phyloP scores from a whole-genome alignment of 1,139 yeast species.

The Kazachstania sp. region DNA sequence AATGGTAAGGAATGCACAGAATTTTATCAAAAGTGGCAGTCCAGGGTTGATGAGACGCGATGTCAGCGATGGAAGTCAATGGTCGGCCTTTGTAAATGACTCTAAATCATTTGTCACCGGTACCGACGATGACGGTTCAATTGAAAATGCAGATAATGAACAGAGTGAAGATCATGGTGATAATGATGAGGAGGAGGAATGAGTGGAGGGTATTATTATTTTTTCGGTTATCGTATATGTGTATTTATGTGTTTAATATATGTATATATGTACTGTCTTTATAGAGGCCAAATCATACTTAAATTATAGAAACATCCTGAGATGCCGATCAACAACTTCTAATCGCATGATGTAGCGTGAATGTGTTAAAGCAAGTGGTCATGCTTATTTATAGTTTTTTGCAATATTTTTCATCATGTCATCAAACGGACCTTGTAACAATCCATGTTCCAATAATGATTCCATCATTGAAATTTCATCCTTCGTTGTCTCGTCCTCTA shows the following conservation, averaged over 20 bases:
- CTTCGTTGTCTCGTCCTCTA: constrained; percentile 21
- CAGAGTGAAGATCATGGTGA: constrained; percentile 12
- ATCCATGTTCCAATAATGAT: constrained; percentile 29
- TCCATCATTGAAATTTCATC: constrained; percentile 22
- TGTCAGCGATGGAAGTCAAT: constrained; percentile 20
- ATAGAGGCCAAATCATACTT: no score
- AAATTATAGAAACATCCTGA: no score
- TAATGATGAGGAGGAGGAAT: constrained; percentile 1
- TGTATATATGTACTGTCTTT: no score
- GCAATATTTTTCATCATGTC: constrained; percentile 9
- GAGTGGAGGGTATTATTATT: not conserved
- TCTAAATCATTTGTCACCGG: constrained; percentile 7
- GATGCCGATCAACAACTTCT: no score
- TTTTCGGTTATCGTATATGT: not conserved
- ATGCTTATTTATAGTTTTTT: no score
- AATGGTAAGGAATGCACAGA: not conserved
- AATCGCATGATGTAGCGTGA: no score
- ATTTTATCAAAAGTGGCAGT: not conserved
- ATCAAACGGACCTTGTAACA: constrained; percentile 31
- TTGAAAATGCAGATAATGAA: constrained; percentile 25
- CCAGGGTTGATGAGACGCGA: constrained; percentile 7
- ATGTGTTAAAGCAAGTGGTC: no score
- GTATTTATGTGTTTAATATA: no score
- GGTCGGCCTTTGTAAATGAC: constrained; percentile 18
- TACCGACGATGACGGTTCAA: constrained; percentile 12